A percentile compares a stretch with the other conserved stretches of the same genome.
These are phyloP conservation scores for Capsella bursapastoris DNA, from an alignment of 345 rosid genomes.

Conservation along the genomic window DNA sequence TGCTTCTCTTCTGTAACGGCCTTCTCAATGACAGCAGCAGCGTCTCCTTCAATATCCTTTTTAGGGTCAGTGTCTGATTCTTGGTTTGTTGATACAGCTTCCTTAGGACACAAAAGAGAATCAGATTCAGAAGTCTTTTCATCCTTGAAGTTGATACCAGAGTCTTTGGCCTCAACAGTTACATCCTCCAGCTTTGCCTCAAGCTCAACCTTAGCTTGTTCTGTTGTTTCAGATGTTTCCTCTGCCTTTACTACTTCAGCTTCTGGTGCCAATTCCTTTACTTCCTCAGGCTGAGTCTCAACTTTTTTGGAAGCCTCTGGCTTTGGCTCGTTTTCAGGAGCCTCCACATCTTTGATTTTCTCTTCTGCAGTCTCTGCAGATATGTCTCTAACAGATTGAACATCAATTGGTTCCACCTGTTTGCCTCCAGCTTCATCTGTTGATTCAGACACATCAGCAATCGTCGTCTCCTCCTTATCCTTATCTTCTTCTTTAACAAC, in stretches of 20 bases:
- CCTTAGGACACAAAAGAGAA: conserved; percentile 5
- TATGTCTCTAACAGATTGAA: conserved; percentile 25
- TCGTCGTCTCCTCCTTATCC: conserved; percentile 28
- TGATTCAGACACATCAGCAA: conserved; percentile 27
- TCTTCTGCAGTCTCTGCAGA: conserved; percentile 32
- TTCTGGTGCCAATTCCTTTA: conserved; percentile 26
- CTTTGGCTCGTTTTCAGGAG: conserved; percentile 32
- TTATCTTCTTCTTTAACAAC: conserved; percentile 26
- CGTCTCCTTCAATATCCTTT: conserved; percentile 27
- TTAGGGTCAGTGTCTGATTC: conserved; percentile 12
- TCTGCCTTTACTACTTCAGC: conserved; percentile 33
- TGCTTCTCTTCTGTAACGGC: conserved; percentile 35
- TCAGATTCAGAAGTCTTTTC: conserved; percentile 32
- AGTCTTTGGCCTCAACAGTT: conserved; percentile 26
- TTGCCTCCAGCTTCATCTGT: conserved; percentile 20
- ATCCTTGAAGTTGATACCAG: conserved; percentile 31
- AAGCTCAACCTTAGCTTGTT: conserved; percentile 29
- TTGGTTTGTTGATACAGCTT: not conserved
- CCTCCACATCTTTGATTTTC: conserved; percentile 25
- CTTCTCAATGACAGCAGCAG: conserved; percentile 30
- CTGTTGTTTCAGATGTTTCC: conserved; percentile 27
- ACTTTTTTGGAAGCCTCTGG: conserved; percentile 22
- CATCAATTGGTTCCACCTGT: conserved; percentile 39
- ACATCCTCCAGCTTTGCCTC: conserved; percentile 26
- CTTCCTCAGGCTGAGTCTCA: conserved; percentile 32